Evolutionary conservation across 495 filamentous ascomycete genomes (phyloP).

Genomic region (Talaromyces trachyspermus): DNA sequence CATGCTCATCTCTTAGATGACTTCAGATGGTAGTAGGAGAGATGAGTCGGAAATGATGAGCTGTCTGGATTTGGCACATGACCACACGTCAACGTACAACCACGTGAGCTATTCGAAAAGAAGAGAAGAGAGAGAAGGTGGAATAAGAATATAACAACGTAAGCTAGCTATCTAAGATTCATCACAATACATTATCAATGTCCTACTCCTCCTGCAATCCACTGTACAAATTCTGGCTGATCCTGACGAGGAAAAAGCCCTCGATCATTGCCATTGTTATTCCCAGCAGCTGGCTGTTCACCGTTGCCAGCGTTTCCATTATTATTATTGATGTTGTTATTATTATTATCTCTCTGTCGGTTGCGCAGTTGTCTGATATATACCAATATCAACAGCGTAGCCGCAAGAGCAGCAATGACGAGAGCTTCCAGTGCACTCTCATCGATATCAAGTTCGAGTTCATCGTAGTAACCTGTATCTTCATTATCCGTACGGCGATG

Average conservation of each 20-base stretch:
- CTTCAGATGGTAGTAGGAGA: background rate
- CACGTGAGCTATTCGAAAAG: background rate
- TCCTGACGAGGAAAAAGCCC: slow-evolving; percentile 67
- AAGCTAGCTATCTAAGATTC: slow-evolving; percentile 5
- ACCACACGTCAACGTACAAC: too few relatives aligned
- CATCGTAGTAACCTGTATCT: slow-evolving; percentile 58
- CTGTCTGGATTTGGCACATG: too few relatives aligned
- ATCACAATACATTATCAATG: slow-evolving; percentile 42
- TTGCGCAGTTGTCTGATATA: slow-evolving; percentile 75
- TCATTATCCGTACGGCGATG: slow-evolving; percentile 35
- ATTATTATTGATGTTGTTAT: slow-evolving; percentile 13
- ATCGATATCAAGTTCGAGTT: slow-evolving; percentile 54
- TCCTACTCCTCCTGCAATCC: slow-evolving; percentile 70
- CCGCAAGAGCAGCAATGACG: slow-evolving; percentile 71
- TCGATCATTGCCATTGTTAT: slow-evolving; percentile 37
- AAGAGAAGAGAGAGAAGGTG: background rate
- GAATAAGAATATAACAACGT: background rate
- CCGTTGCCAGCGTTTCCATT: slow-evolving; percentile 5
- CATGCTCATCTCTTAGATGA: background rate
- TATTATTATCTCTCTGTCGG: slow-evolving; percentile 41
- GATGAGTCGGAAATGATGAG: background rate
- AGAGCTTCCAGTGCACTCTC: slow-evolving; percentile 76
- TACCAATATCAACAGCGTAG: slow-evolving; percentile 66
- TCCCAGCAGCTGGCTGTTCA: slow-evolving; percentile 13
- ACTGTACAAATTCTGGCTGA: slow-evolving; percentile 63